Base-by-base conservation (phyloP, 805 yeast species). In the Cyberlindnera euphorbiiphila region DNA sequence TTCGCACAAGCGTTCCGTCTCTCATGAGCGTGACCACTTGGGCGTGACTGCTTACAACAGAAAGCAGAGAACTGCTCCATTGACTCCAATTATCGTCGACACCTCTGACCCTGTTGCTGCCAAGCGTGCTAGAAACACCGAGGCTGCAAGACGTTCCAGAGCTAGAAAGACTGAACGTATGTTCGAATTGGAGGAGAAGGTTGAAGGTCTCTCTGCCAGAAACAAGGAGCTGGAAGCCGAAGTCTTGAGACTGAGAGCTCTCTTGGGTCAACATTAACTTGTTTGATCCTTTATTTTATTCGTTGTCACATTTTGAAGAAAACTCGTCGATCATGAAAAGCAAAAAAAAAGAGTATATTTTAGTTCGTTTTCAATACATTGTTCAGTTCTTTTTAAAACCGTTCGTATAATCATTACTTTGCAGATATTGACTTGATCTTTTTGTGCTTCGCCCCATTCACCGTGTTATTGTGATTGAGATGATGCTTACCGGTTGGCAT, bases 81-180 rank as follows among this genome's bases (percentile, higher is more conserved):
- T 87, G 61, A 67, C 71, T 49, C 95, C 95, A 9, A 71, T 88
- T 39, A 73, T 68, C 30, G 70, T 75, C 22, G 74, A 72, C 30
- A 59, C 68, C 18, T 64, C 59, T 33, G 95, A 88, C 60, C 76
- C 81, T n/a, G 74, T 72, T 40, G 76, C 86, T 31, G 61, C 84
- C 53, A 91, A 91, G 68, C 81, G 98, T 60, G 98, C 98, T 8
- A 81, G 91, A 64, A 91, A 93, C 73, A 91, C 80, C 33, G 96
- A 88, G 59, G 97, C 98, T 50, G 97, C 97, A 7, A 79, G 97
- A 62, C 77, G 96, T 57, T 87, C 96, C 19, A 73, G 97, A 56
- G 96, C 96, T 17, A 78, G 95, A 61, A 87, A 89, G 64, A 79
- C 84, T 80, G 85, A 85, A 60, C 76, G 95, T 61, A 84, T 89